Evolutionary conservation across 75 land plant genomes (phyloP), one percentile per base, ranked within the genome.

Genomic region (Picea sitchensis): DNA sequence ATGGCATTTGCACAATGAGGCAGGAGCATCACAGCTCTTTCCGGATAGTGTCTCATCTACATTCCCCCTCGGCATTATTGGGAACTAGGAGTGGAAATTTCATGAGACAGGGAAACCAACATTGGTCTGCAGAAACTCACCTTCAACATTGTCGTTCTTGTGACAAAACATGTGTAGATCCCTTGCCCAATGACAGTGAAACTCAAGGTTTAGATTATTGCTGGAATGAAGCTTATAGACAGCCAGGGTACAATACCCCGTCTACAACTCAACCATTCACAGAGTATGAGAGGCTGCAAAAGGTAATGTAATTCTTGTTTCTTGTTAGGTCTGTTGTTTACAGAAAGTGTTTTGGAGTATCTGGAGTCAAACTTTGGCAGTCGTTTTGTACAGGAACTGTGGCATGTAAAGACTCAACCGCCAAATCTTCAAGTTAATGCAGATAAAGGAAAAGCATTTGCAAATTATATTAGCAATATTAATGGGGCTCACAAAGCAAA

Each of bases 1-100:
- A 41, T 44, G 74, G 74, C 51, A 71, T 44, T 71, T 71, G 74
- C 74, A 71, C 74, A 14, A 26, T 75, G 59, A 75, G 80, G 59
- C 79, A 83, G 77, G 87, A 82, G 80, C 84, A 83, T 67, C 86
- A 75, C 36, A 82, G 72, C 67, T 82, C 86, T 9, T 82, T 80
- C 61, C 84, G 76, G 51, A 23, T 85, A 59, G n/a, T 84, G 13
- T 86, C 88, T 75, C 88, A 81, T 73, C 77, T 81, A 31, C 76
- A 79, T 59, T 65, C 83, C 11, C 80, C 88, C 62, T 84, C 84
- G 57, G 63, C 82, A 47, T 76, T 77, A 81, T 20, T 73, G 74
- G 81, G 41, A 76, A 20, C 47, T 30, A 83, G 76, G 41, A 59
- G 15, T 18, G 59, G 47, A 73, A 58, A 76, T 77, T 34, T 75